Conservation (phyloP, 2,329 filamentous ascomycete genomes). For the Aspergillus oerlinghausenensis region DNA sequence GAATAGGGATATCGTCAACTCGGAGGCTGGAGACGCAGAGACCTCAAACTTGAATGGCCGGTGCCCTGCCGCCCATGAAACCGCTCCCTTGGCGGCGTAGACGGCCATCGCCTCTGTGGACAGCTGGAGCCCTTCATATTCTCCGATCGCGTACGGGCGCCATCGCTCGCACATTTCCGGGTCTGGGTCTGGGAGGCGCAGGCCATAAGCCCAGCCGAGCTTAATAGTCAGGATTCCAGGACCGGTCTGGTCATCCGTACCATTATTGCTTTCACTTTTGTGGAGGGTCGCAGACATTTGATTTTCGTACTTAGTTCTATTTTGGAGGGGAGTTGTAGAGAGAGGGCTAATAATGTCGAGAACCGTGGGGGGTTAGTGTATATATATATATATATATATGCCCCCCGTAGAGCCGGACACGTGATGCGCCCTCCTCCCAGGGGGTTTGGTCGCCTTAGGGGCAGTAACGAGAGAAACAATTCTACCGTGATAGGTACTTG, state of each 20-base stretch:
- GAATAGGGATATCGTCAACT: neutral
- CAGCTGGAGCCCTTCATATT: slow-evolving; percentile 3
- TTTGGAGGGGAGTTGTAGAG: neutral
- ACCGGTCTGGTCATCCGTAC: neutral
- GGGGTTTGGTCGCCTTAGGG: too few relatives aligned
- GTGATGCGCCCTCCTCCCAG: too few relatives aligned
- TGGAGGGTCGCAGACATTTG: neutral
- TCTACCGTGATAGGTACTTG: too few relatives aligned
- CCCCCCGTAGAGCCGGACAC: too few relatives aligned
- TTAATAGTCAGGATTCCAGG: slow-evolving; percentile 1
- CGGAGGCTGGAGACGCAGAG: neutral
- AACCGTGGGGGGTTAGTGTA: too few relatives aligned
- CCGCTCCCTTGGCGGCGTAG: neutral
- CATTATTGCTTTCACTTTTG: neutral
- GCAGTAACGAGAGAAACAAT: too few relatives aligned
- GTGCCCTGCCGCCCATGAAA: neutral
- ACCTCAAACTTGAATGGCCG: slow-evolving; percentile 2
- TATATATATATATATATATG: too few relatives aligned
- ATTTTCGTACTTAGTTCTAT: neutral
- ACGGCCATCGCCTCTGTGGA: neutral
- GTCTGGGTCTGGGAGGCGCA: neutral
- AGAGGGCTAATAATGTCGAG: too few relatives aligned
- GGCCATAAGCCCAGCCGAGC: neutral
- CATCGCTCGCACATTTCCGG: neutral
- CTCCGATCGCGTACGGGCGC: slow-evolving; percentile 3